Conservation (phyloP, 169 alveolate genomes). For the Cryptosporidium ryanae region DNA sequence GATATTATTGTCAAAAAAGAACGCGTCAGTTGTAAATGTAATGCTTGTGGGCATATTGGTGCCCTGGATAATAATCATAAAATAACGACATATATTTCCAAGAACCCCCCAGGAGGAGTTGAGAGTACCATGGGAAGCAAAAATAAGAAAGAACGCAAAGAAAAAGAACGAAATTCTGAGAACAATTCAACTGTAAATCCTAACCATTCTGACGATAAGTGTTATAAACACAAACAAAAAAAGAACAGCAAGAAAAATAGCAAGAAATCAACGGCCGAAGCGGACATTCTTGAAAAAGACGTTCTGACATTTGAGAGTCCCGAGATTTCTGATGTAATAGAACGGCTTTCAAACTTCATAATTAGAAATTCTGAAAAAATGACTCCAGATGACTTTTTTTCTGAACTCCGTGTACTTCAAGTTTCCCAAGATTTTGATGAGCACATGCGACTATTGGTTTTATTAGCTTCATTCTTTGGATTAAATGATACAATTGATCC, state of each 20-base stretch:
- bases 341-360: conserved; percentile 81
- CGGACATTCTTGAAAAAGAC: conserved; percentile 74
- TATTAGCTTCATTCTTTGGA: conserved; percentile 78
- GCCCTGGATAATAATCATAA: conserved; percentile 95
- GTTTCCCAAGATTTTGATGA: conserved; percentile 91
- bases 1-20: conserved; percentile 92
- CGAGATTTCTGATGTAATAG: conserved; percentile 85
- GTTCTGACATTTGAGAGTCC: conserved; percentile 82
- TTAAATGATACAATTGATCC: conserved; percentile 60
- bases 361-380: conserved; percentile 76
- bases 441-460: conserved; percentile 82
- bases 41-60: conserved; percentile 97
- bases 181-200: neutral
- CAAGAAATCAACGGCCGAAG: conserved; percentile 25
- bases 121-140: conserved; percentile 81
- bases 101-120: conserved; percentile 92
- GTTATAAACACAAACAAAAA: conserved; percentile 10
- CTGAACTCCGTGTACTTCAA: conserved; percentile 90
- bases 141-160: conserved; percentile 27
- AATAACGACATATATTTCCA: conserved; percentile 94
- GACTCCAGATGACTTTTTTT: conserved; percentile 84
- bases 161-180: conserved; percentile 27
- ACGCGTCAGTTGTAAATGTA: conserved; percentile 90
- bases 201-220: neutral
- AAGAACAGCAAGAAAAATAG: conserved; percentile 37